Percentiles rank a stretch among this genome's conserved stretches.
These are phyloP conservation scores for Suillus sp. DNA, from an alignment of 768 basidiomycete species.

Conservation along the genomic window DNA sequence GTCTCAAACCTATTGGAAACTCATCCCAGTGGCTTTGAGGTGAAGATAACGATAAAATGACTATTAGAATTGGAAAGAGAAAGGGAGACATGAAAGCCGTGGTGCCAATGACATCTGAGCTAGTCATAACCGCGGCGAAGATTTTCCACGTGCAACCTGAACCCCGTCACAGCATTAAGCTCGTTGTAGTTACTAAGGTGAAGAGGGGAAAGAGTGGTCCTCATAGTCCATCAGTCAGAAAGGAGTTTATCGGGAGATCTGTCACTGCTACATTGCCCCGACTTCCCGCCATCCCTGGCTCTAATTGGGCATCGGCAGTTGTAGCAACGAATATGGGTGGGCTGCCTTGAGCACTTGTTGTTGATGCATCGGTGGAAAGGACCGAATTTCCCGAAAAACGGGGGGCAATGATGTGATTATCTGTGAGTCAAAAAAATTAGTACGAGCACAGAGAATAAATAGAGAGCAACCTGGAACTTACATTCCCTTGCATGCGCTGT, in stretches of 20 bases:
- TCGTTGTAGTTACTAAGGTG: conserved; percentile 5
- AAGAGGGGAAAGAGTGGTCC: not conserved
- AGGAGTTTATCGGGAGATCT: not conserved
- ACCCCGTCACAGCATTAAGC: not conserved
- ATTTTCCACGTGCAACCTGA: conserved; percentile 1
- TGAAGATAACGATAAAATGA: conserved; percentile 9
- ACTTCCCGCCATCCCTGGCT: not conserved
- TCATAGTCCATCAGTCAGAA: conserved; percentile 7
- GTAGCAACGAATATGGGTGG: not conserved
- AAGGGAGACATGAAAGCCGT: not conserved
- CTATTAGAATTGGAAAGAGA: conserved; percentile 5
- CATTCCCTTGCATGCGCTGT: conserved; percentile 78
- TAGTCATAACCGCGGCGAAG: not conserved
- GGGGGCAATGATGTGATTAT: conserved; percentile 41
- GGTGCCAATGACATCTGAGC: conserved; percentile 6
- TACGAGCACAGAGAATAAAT: conserved; percentile 10
- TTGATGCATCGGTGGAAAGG: not conserved
- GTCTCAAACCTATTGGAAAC: conserved; percentile 16
- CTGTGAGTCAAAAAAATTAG: conserved; percentile 26
- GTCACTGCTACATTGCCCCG: conserved; percentile 7
- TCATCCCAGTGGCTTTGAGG: not conserved
- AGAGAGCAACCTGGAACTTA: conserved; percentile 38
- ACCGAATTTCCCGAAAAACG: not conserved
- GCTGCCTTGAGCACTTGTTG: not conserved
- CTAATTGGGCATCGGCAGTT: not conserved